phyloP scores from a whole-genome alignment of 139 green algal genomes.

The Coelastrella sp. region DNA sequence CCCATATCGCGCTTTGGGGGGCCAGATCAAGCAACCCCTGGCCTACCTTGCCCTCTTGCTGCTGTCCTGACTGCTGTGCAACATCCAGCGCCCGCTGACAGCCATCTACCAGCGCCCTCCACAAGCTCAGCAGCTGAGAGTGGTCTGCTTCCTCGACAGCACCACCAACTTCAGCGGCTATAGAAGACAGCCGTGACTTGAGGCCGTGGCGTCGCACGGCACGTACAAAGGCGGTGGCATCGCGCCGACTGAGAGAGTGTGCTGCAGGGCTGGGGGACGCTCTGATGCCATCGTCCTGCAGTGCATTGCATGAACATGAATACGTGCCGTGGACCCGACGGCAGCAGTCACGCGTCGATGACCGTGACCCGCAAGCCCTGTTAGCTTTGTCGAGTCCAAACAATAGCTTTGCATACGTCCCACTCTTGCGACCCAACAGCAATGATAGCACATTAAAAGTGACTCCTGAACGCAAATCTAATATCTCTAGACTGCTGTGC shows the following conservation, averaged over 20 bases:
- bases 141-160: slow-evolving; percentile 51
- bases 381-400: no score
- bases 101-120: slow-evolving; percentile 60
- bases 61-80: slow-evolving; percentile 32
- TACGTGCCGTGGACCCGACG: no score
- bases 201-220: slow-evolving; percentile 71
- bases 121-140: slow-evolving; percentile 57
- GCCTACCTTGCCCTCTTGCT: slow-evolving; percentile 43
- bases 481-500: no score
- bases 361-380: no score
- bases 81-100: slow-evolving; percentile 61
- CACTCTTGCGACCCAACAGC: no score
- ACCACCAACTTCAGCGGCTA: slow-evolving; percentile 67
- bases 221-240: slow-evolving; percentile 78
- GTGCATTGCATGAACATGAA: background rate
- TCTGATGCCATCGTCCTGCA: background rate
- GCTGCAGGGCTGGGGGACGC: background rate
- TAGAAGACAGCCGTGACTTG: slow-evolving; percentile 50
- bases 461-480: no score
- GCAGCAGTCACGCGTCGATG: no score
- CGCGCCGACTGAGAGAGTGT: slow-evolving; percentile 60
- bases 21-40: no score
- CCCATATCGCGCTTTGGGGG: no score
- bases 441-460: no score
- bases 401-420: no score